Conservation (phyloP, 2,329 filamentous ascomycete genomes). For the Ceratocystis variospora region DNA sequence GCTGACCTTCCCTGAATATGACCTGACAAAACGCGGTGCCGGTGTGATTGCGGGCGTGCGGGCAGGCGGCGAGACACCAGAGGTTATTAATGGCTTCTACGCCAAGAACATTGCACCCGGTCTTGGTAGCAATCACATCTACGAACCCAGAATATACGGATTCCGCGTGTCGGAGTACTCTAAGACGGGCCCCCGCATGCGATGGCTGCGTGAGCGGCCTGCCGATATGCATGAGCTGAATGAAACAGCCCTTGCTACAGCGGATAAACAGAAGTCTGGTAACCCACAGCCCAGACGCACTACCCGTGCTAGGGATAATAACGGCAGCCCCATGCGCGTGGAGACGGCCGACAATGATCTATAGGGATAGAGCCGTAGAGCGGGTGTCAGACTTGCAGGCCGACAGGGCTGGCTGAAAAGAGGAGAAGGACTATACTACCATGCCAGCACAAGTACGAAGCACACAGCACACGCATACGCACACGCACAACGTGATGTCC, state of each 20-base stretch:
- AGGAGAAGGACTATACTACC: background rate
- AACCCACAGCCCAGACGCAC: background rate
- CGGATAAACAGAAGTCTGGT: constrained; percentile 22
- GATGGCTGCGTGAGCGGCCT: constrained; percentile 82
- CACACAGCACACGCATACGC: too few relatives aligned
- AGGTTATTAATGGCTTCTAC: constrained; percentile 70
- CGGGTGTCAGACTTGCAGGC: background rate
- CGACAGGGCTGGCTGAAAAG: background rate
- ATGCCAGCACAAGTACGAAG: background rate
- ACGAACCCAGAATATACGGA: constrained; percentile 91
- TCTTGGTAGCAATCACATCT: constrained; percentile 68
- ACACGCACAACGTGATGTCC: background rate
- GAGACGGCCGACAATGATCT: constrained; percentile 7
- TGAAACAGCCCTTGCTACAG: constrained; percentile 47
- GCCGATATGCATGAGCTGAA: constrained; percentile 69
- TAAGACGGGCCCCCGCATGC: constrained; percentile 84
- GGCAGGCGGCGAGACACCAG: constrained; percentile 29
- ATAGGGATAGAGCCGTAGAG: background rate
- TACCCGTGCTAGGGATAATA: constrained; percentile 6
- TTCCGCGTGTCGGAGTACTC: constrained; percentile 88
- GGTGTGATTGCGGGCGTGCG: constrained; percentile 37
- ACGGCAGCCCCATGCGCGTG: constrained; percentile 15
- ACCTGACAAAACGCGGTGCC: constrained; percentile 59
- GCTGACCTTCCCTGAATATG: constrained; percentile 94
- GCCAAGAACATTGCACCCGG: constrained; percentile 79